A percentile compares a stretch with the other conserved stretches of the same genome.
Conservation (phyloP, 2,329 filamentous ascomycete genomes). For the Byssoonygena ceratinophila region DNA sequence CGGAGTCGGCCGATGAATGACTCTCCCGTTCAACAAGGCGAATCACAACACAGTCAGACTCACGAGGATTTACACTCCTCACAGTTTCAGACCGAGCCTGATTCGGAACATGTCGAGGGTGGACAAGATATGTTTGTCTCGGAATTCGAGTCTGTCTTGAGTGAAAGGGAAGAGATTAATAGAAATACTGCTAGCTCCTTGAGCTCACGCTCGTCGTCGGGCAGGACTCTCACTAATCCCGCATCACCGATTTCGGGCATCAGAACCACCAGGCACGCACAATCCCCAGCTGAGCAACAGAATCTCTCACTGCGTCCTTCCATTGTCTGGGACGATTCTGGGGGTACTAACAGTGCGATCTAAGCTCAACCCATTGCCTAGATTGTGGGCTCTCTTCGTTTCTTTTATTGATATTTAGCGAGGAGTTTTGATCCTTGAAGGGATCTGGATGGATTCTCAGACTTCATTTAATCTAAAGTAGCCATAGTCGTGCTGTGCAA, state of each 20-base stretch:
- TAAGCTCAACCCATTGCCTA: background rate
- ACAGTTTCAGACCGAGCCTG: background rate
- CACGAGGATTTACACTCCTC: background rate
- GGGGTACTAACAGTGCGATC: background rate
- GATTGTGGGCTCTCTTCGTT: background rate
- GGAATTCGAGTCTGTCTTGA: background rate
- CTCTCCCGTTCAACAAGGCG: background rate
- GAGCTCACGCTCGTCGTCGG: conserved; percentile 1
- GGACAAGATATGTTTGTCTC: background rate
- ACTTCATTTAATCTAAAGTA: too few species aligned
- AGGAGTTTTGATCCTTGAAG: conserved; percentile 2
- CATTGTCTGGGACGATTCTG: conserved; percentile 1
- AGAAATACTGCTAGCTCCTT: background rate
- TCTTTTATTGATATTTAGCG: conserved; percentile 4
- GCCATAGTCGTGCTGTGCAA: background rate
- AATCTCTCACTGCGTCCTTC: background rate
- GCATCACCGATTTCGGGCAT: background rate
- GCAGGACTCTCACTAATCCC: conserved; percentile 4
- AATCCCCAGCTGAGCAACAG: background rate
- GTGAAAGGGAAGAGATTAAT: background rate
- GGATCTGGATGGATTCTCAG: background rate
- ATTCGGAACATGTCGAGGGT: background rate
- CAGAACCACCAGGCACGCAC: background rate
- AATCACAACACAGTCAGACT: background rate
- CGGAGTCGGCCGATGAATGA: background rate